Conservation (phyloP, 441 rosid genomes). For the Populus hybrid region DNA sequence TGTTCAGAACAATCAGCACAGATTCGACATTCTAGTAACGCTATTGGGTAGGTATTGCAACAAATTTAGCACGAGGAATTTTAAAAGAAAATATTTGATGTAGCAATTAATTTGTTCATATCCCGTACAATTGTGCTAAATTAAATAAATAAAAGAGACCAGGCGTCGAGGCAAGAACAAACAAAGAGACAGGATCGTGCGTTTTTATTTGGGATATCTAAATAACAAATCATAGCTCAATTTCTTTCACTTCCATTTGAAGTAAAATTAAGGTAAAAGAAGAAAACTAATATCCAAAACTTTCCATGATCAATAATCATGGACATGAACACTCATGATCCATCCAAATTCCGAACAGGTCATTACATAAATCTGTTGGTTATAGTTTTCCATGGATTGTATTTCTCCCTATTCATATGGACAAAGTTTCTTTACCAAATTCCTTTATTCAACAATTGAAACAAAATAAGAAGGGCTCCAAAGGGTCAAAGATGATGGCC, state of each 20-base stretch:
- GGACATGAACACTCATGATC: background rate
- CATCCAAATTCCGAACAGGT: background rate
- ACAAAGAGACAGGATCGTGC: background rate
- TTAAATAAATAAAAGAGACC: background rate
- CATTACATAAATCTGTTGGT: background rate
- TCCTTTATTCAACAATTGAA: slow-evolving; percentile 11
- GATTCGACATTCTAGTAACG: no score
- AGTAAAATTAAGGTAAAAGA: background rate
- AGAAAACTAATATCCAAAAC: background rate
- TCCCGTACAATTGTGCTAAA: background rate
- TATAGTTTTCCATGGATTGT: background rate
- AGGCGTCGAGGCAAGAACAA: background rate
- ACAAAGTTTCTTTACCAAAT: background rate
- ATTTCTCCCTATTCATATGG: background rate
- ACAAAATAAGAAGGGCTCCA: background rate
- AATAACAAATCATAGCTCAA: background rate
- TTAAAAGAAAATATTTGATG: no score
- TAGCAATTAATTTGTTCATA: no score
- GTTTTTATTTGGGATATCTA: background rate
- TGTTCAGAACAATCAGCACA: no score
- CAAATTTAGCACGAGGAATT: no score
- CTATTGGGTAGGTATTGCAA: no score
- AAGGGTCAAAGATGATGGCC: background rate
- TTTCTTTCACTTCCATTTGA: slow-evolving; percentile 11
- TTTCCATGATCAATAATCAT: slow-evolving; percentile 1